Conservation (phyloP, 495 filamentous ascomycete genomes). For the Cercophora samala region DNA sequence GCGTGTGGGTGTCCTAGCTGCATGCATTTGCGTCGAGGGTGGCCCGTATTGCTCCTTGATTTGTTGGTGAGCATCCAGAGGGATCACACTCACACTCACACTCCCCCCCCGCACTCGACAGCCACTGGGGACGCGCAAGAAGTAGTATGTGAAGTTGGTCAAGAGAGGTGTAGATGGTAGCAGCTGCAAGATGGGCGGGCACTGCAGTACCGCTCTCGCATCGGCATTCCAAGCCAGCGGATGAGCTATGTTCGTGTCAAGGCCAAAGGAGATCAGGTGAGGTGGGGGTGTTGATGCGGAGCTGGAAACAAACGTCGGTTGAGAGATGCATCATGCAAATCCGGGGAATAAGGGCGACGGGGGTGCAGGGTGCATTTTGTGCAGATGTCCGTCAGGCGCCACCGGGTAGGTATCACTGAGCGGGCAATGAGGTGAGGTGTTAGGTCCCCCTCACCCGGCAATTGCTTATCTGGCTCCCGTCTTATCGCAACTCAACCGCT, state of each 20-base stretch:
- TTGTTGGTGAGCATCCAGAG: not conserved
- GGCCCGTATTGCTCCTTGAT: constrained; percentile 1
- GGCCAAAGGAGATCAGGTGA: not conserved
- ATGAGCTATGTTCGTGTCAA: not conserved
- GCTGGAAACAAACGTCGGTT: no score
- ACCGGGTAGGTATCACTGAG: not conserved
- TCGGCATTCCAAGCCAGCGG: not conserved
- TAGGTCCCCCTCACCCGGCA: not conserved
- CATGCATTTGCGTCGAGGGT: not conserved
- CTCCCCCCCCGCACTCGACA: constrained; percentile 1
- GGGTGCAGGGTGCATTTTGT: constrained; percentile 1
- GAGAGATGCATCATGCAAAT: constrained; percentile 1
- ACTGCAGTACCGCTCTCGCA: constrained; percentile 1
- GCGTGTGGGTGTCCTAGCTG: not conserved
- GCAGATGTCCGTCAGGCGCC: not conserved
- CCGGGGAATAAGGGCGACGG: not conserved
- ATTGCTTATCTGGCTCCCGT: no score
- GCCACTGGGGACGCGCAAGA: not conserved
- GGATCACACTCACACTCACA: constrained; percentile 2
- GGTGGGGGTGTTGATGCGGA: constrained; percentile 1
- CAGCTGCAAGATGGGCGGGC: not conserved
- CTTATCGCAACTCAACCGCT: no score
- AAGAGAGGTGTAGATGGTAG: not conserved
- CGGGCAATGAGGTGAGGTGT: not conserved
- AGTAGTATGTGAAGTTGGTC: not conserved